Evolutionary conservation across 2,329 filamentous ascomycete genomes (phyloP).

Genomic region (Tolypocladium album): DNA sequence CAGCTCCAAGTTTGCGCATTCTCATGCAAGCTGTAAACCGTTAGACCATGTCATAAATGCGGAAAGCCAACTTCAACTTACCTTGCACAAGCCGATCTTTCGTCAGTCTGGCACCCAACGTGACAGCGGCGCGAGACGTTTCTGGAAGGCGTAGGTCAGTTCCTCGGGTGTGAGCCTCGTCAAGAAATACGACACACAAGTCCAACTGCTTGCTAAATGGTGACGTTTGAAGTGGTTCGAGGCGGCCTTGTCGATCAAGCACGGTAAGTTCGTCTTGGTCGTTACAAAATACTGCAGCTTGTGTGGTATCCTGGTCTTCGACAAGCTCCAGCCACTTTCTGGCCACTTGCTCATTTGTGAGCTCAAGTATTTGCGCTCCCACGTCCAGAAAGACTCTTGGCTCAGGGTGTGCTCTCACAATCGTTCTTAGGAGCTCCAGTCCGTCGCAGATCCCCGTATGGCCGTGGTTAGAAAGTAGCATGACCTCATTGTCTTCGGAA

Average conservation of each 20-base stretch:
- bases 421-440: constrained; percentile 26
- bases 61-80: constrained; percentile 16
- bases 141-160: constrained; percentile 52
- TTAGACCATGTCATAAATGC: not conserved
- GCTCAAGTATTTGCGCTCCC: constrained; percentile 57
- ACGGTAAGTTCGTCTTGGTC: constrained; percentile 42
- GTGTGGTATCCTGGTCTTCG: not conserved
- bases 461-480: not conserved
- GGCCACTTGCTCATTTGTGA: constrained; percentile 44
- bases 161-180: constrained; percentile 59
- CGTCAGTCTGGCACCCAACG: constrained; percentile 49
- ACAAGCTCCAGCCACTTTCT: constrained; percentile 33
- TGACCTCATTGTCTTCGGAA: constrained; percentile 33
- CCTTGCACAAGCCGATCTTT: constrained; percentile 62
- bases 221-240: constrained; percentile 43
- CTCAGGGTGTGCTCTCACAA: constrained; percentile 25
- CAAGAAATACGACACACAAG: constrained; percentile 53
- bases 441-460: constrained; percentile 8
- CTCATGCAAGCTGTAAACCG: constrained; percentile 47
- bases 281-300: constrained; percentile 43
- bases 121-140: constrained; percentile 52
- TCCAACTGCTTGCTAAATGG: constrained; percentile 45
- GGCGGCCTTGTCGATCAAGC: constrained; percentile 31
- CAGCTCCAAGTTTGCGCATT: constrained; percentile 53
- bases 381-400: constrained; percentile 57